A percentile compares a stretch with the other conserved stretches of the same genome.
These are phyloP conservation scores for Coriolopsis trogii DNA, from an alignment of 1,284 basidiomycete species.

Conservation along the genomic window DNA sequence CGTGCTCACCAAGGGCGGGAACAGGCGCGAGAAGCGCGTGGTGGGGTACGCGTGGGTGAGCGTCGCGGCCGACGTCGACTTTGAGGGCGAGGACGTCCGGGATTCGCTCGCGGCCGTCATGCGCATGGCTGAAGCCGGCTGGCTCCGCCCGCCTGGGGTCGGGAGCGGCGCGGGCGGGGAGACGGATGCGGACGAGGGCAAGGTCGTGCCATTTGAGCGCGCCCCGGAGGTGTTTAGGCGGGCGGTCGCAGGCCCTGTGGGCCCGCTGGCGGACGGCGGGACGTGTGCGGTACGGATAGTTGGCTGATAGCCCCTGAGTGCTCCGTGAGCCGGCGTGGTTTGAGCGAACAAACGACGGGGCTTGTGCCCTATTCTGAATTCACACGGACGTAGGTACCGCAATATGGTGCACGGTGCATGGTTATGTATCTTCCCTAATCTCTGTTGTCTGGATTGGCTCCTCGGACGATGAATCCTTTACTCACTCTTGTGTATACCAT, in stretches of 20 bases:
- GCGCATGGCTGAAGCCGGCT: slow-evolving; percentile 43
- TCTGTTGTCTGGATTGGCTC: too few relatives aligned
- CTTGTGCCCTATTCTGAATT: too few relatives aligned
- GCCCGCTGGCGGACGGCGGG: slow-evolving; percentile 36
- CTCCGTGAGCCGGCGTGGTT: too few relatives aligned
- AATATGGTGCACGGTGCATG: too few relatives aligned
- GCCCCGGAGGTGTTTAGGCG: slow-evolving; percentile 53
- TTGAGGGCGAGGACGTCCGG: slow-evolving; percentile 74
- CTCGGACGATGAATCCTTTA: too few relatives aligned
- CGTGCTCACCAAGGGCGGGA: slow-evolving; percentile 12
- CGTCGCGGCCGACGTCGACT: slow-evolving; percentile 73
- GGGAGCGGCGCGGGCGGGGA: slow-evolving; percentile 47
- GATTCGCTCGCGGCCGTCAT: slow-evolving; percentile 65
- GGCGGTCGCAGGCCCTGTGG: slow-evolving; percentile 29
- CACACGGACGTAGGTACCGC: too few relatives aligned
- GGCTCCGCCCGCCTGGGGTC: slow-evolving; percentile 30
- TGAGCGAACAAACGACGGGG: too few relatives aligned
- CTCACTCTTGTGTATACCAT: neutral
- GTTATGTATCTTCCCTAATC: too few relatives aligned
- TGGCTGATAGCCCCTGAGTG: slow-evolving; percentile 11
- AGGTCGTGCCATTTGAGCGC: slow-evolving; percentile 58
- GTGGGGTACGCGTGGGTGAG: slow-evolving; percentile 79
- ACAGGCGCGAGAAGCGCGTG: slow-evolving; percentile 28
- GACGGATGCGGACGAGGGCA: slow-evolving; percentile 33
- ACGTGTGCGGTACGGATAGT: slow-evolving; percentile 38